A percentile compares a stretch with the other conserved stretches of the same genome.
Conservation (phyloP, 2,329 filamentous ascomycete species). For the Aquanectria penicillioides region DNA sequence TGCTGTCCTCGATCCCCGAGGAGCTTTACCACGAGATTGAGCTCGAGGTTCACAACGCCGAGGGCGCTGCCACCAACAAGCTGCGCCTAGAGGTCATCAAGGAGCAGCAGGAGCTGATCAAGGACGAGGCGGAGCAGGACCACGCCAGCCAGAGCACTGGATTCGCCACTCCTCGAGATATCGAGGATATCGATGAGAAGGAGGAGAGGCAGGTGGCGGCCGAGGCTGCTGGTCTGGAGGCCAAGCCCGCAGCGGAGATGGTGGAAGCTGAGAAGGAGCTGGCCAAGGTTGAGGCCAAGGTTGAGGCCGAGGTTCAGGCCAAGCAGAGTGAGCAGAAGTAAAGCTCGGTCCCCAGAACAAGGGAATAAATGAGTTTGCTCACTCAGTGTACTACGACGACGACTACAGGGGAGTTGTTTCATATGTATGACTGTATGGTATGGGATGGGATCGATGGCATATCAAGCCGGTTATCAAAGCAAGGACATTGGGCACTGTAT, state of each 20-base stretch:
- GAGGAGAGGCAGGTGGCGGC: conserved; percentile 73
- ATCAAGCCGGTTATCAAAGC: conserved; percentile 21
- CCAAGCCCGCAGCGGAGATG: conserved; percentile 63
- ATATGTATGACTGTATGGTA: conserved; percentile 47
- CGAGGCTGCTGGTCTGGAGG: conserved; percentile 57
- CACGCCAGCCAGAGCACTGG: conserved; percentile 81
- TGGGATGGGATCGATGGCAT: conserved; percentile 37
- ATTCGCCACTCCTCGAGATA: conserved; percentile 81
- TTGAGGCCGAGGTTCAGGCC: conserved; percentile 40
- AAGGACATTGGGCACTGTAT: conserved; percentile 37
- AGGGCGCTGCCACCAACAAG: conserved; percentile 98
- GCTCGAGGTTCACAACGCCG: conserved; percentile 95
- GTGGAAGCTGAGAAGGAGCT: conserved; percentile 64
- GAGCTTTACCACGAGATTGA: conserved; percentile 99
- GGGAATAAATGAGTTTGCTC: too few relatives aligned
- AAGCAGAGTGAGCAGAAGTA: conserved; percentile 49
- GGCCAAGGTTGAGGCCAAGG: conserved; percentile 41
- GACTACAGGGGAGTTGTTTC: conserved; percentile 36
- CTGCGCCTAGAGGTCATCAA: conserved; percentile 97
- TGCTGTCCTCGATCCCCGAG: conserved; percentile 94
- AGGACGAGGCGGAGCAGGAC: conserved; percentile 95
- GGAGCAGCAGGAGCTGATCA: conserved; percentile 97
- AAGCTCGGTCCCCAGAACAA: conserved; percentile 5
- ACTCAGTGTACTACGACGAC: conserved; percentile 39
- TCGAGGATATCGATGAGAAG: conserved; percentile 94